phyloP scores from a whole-genome alignment of 768 basidiomycete genomes.

The Russula dissimulans region DNA sequence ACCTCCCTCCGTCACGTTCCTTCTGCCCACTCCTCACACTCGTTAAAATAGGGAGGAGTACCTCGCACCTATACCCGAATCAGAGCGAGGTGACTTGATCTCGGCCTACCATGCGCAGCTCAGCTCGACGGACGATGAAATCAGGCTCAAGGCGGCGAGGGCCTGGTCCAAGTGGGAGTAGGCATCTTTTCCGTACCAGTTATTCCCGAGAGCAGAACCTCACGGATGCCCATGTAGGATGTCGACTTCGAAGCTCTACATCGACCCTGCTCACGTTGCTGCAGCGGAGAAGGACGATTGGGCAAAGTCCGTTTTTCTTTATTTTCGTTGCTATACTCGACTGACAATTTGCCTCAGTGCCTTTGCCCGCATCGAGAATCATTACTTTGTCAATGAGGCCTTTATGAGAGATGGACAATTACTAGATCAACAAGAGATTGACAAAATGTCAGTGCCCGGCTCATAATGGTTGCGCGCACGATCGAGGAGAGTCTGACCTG shows the following conservation, averaged over 20 bases:
- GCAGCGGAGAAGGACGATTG: constrained; percentile 65
- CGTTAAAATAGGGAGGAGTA: constrained; percentile 63
- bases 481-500: background rate
- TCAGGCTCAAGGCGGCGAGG: constrained; percentile 58
- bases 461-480: background rate
- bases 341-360: constrained; percentile 38
- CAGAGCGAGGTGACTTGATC: constrained; percentile 72
- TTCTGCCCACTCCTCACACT: background rate
- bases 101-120: constrained; percentile 77
- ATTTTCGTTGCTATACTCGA: background rate
- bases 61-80: constrained; percentile 68
- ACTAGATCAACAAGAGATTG: constrained; percentile 72
- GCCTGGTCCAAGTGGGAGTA: constrained; percentile 92
- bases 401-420: constrained; percentile 88
- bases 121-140: constrained; percentile 59
- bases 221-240: constrained; percentile 42
- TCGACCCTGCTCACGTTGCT: constrained; percentile 59
- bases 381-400: constrained; percentile 85
- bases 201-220: background rate
- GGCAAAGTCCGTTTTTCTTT: constrained; percentile 46
- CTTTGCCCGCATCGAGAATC: constrained; percentile 84
- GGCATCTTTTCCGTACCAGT: constrained; percentile 26
- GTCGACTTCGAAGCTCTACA: constrained; percentile 65
- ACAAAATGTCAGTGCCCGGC: constrained; percentile 57
- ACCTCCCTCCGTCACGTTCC: background rate